Base-by-base conservation (phyloP, 306 rosid species). In the Notholithocarpus densiflorus region DNA sequence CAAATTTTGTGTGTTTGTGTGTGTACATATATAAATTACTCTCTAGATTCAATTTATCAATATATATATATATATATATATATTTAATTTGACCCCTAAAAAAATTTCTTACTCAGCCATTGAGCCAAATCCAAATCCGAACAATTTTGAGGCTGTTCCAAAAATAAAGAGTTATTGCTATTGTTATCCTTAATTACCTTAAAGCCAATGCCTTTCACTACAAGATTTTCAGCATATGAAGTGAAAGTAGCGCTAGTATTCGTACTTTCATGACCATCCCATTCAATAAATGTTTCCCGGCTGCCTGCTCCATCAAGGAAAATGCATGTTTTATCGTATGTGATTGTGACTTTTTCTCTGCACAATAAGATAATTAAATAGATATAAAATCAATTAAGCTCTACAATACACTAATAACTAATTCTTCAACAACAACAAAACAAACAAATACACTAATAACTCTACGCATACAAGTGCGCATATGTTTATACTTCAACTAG, bases 241-340 rank as follows among this genome's bases (percentile, higher is more conserved):
- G 17, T 2, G 27, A 86, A 77, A 53, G 87, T 80, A 4, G 83
- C 68, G 54, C 53, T 71, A 2, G 1, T 5, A 15, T 26, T 71
- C 7, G 74, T 31, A 15, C 14, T 53, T 0, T 17, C 8, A 56
- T 61, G 74, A 18, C 24, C 68, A 75, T 72, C 10, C 82, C 81
- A 77, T 73, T 86, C 72, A 4, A 83, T 55, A 29, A 52, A 59
- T 0, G 87, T 78, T 6, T 12, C 26, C 0, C 29, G 13, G 2
- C 27, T 71, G 8, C 82, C 85, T 4, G 72, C 79, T 81, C 89
- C 87, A 75, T 86, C 80, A 21, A 86, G 85, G 72, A 75, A 83
- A 57, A 83, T 68, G 82, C 87, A 83, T 8, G 55, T 51, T 59
- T 83, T 79, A 21, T 5, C 3, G 1, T 0, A 4, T 5, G 55